Evolutionary conservation across 192 early-diverging fungal genomes (phyloP), one percentile per base, ranked within the genome.

Genomic region (Coemansia sp.): DNA sequence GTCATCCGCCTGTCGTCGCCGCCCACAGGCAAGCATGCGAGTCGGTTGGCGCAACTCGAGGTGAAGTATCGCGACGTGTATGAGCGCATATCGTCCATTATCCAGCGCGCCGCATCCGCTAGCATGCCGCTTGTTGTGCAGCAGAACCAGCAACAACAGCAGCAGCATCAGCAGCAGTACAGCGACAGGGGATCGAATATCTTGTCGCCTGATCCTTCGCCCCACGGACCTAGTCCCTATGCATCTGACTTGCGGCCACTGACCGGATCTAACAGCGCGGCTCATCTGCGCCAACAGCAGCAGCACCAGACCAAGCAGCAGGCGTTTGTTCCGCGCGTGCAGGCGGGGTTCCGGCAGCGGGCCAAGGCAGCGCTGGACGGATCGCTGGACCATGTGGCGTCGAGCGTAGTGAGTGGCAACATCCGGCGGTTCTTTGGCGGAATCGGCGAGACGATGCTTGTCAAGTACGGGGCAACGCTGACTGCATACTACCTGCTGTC

Each of bases 391-490:
- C 20, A 31, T 17, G 77, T 79, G 15, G 64, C 71, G 6, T 55
- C 64, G 17, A 61, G 50, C 36, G 71, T 79, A 36, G 77, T 70
- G 9, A 57, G 64, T 53, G 61, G 60, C 47, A 79, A 79, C 42
- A 67, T 79, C 23, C 59, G 77, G 10, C 59, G 77, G 2, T 79
- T 79, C 67, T 70, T 70, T 54, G 77, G 79, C 56, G 79, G 79
- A 41, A 72, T 81, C 29, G 72, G 72, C 45, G 79, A 81, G 29
- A 91, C 96, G 44, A 93, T 96, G 65, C 82, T 97, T 62, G 92
- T 96, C 72, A 98, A 98, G 61, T 98, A 98, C 79, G 91, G 93
- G 44, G 95, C 94, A 3, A 88, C 89, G 55, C 91, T 95, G 33
- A 84, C 92, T 22, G 84, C 89, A 3, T 83, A 83, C 58, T 83